phyloP scores from a whole-genome alignment of 2,329 filamentous ascomycete genomes.

The Apiospora kogelbergensis region DNA sequence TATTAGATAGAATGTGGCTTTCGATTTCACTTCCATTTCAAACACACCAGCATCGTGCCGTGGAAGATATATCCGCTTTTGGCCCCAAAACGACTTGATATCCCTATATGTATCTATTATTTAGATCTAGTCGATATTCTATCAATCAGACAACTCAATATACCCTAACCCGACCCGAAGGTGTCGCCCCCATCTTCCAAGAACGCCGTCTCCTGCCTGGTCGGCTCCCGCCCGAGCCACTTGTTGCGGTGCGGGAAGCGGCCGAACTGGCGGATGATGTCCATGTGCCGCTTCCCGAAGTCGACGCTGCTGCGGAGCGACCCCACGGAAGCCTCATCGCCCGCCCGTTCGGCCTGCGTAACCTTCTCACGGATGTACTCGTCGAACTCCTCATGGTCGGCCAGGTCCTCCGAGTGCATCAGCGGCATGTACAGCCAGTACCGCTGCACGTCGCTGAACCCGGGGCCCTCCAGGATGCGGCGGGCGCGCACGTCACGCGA shows the following conservation, averaged over 20 bases:
- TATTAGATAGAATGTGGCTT: too few species aligned
- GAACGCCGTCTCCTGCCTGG: conserved; percentile 42
- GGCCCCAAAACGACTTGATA: too few species aligned
- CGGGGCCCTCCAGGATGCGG: conserved; percentile 35
- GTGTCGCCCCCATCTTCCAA: conserved; percentile 32
- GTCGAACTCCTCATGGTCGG: conserved; percentile 41
- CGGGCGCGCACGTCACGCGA: conserved; percentile 35
- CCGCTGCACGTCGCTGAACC: conserved; percentile 32
- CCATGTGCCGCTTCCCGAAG: conserved; percentile 36
- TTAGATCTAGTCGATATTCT: neutral
- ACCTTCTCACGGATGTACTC: conserved; percentile 8
- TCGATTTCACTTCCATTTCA: too few species aligned
- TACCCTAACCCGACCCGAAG: conserved; percentile 14
- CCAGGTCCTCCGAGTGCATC: conserved; percentile 55
- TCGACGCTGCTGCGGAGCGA: conserved; percentile 14
- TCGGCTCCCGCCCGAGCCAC: conserved; percentile 39
- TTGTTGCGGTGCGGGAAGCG: conserved; percentile 50
- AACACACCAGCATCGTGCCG: too few species aligned
- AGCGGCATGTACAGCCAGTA: conserved; percentile 61
- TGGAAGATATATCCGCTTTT: neutral
- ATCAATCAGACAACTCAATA: too few species aligned
- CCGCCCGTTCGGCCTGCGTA: neutral
- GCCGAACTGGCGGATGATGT: conserved; percentile 44
- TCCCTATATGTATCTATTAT: neutral
- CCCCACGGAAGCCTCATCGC: neutral